Base-by-base conservation (phyloP, 495 filamentous ascomycete genomes). In the Penicillium samsonianum region DNA sequence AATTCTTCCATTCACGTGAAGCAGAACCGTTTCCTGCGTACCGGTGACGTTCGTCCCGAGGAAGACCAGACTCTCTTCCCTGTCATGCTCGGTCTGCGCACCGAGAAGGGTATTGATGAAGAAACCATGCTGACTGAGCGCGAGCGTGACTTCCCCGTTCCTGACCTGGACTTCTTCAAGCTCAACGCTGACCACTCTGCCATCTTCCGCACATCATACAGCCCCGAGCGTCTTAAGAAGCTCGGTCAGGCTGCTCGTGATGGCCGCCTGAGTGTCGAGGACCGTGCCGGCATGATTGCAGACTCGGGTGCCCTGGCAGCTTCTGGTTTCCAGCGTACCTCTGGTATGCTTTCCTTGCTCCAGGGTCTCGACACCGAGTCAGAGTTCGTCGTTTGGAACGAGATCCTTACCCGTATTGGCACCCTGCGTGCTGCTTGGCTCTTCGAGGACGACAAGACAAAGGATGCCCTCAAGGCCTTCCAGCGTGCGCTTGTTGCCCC, bases 301-400 rank as follows among this genome's bases (percentile, higher is more conserved):
- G 94, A 98, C 69, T 90, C 94, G 11, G 92, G 92, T 62, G 91
- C 94, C 42, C 79, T 98, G 61, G 90, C 93, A 53, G 81, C 89
- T 5, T 92, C 91, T 16, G 93, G 93, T 28, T 96, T 94, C 71
- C 91, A 96, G 73, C 91, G 87, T 71, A 96, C 94, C 4, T 96
- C 93, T 16, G 91, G 90, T 14, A 78, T 96, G 51, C 76, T 98
- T 17, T 91, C 87, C 50, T 82, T 98, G 5, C 78, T 98, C 53
- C 86, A 92, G 65, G 85, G 88, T 42, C 94, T 98, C 70, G 84
- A 87, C 67, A 81, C 78, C 42, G 94, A 98, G 75, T 76, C 84
- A 8, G 90, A 94, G 62, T 98, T 91, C 61, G 87, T 97, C 28
- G 94, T 98, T 20, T 98, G 94, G 94, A 89, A 88, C 61, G 91